Conservation (phyloP, 1,284 basidiomycete species). For the Ustilago esculenta region DNA sequence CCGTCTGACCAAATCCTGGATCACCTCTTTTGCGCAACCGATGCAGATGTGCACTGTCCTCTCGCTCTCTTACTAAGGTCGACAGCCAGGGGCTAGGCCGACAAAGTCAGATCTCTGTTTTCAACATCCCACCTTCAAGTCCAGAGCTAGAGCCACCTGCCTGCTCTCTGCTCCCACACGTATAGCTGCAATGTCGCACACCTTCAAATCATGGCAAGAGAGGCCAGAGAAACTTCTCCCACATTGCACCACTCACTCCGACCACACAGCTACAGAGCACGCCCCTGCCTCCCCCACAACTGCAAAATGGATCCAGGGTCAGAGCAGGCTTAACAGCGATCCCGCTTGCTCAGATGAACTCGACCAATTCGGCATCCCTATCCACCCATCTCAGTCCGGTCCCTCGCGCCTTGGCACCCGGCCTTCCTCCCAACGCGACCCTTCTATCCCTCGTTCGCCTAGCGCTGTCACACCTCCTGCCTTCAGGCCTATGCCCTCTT, state of each 20-base stretch:
- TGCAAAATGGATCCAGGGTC: constrained; percentile 25
- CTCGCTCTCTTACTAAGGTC: too few species aligned
- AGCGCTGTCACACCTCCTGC: constrained; percentile 6
- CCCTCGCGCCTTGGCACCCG: constrained; percentile 3
- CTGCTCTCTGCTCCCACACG: too few species aligned
- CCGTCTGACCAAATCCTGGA: too few species aligned
- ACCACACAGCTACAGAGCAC: background rate
- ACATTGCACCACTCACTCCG: constrained; percentile 1
- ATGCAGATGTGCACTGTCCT: too few species aligned
- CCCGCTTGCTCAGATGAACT: constrained; percentile 23
- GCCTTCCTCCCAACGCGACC: constrained; percentile 4
- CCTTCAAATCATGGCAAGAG: constrained; percentile 38
- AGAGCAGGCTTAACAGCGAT: constrained; percentile 8
- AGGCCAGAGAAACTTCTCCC: constrained; percentile 34
- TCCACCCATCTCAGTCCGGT: constrained; percentile 21
- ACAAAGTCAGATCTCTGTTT: too few species aligned
- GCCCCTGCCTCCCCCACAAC: constrained; percentile 7
- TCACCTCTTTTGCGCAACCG: too few species aligned
- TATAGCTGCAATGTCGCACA: constrained; percentile 24
- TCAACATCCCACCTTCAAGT: too few species aligned
- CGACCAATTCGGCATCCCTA: constrained; percentile 34
- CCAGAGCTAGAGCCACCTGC: too few species aligned
- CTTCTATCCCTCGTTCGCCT: constrained; percentile 1
- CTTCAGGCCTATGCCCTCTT: constrained; percentile 22
- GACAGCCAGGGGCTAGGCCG: too few species aligned